Evolutionary conservation across 345 rosid species (phyloP).

Genomic region (Odontarrhena argentea): DNA sequence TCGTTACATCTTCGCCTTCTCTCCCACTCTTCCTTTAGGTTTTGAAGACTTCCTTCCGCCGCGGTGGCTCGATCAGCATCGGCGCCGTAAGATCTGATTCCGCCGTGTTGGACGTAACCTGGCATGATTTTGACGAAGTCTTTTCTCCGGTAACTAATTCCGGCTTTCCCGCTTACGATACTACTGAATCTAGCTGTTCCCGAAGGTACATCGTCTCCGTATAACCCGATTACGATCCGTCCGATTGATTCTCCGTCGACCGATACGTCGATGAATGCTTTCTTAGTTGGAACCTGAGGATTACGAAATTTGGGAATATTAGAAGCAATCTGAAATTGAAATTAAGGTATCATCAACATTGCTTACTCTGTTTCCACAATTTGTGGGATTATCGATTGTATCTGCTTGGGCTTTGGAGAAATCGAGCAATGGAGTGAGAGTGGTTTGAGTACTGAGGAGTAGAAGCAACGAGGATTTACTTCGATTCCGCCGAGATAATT

Average conservation of each 20-base stretch:
- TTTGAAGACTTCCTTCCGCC: conserved; percentile 52
- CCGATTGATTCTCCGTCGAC: conserved; percentile 74
- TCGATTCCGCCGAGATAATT: conserved; percentile 65
- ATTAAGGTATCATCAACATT: background rate
- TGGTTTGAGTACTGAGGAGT: conserved; percentile 48
- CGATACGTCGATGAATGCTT: conserved; percentile 75
- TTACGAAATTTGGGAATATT: background rate
- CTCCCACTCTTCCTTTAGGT: conserved; percentile 65
- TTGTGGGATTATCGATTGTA: conserved; percentile 32
- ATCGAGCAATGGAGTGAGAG: conserved; percentile 45
- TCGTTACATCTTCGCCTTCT: conserved; percentile 48
- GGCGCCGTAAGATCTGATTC: conserved; percentile 81
- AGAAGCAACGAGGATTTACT: conserved; percentile 65
- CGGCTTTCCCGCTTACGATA: conserved; percentile 77
- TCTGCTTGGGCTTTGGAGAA: conserved; percentile 51
- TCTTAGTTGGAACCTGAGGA: conserved; percentile 42
- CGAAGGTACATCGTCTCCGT: conserved; percentile 58
- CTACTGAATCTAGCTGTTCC: conserved; percentile 68
- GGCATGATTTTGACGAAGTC: conserved; percentile 86
- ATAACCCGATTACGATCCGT: conserved; percentile 70
- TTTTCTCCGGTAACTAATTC: conserved; percentile 84
- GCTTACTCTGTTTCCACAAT: conserved; percentile 45
- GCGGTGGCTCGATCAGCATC: conserved; percentile 79
- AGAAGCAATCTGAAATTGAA: background rate
- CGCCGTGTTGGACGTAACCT: conserved; percentile 80